Percentiles rank a stretch among this genome's conserved stretches.
Evolutionary conservation across 2,329 filamentous ascomycete genomes (phyloP).

Genomic region (Lachnellula cervina): DNA sequence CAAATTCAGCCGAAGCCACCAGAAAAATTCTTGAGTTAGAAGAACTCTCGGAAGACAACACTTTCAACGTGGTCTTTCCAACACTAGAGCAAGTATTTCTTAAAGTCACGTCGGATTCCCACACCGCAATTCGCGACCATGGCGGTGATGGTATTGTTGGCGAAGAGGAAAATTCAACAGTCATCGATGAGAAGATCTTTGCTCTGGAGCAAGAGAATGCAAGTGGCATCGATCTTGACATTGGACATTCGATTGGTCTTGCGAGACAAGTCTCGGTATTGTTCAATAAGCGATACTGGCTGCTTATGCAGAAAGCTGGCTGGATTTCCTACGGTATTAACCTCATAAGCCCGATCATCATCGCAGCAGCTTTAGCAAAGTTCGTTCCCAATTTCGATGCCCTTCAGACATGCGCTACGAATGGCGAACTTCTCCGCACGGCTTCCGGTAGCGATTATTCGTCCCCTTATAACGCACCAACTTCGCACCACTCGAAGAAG

Average conservation of each 20-base stretch:
- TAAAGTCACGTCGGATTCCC: slow-evolving; percentile 58
- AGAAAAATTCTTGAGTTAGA: slow-evolving; percentile 51
- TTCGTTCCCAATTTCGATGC: slow-evolving; percentile 14
- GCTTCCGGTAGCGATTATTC: background rate
- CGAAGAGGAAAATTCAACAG: slow-evolving; percentile 13
- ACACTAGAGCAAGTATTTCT: slow-evolving; percentile 65
- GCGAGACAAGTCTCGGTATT: slow-evolving; percentile 52
- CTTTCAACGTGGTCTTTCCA: slow-evolving; percentile 57
- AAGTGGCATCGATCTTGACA: slow-evolving; percentile 37
- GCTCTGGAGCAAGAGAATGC: slow-evolving; percentile 21
- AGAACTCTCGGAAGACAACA: slow-evolving; percentile 45
- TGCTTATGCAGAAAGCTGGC: slow-evolving; percentile 48
- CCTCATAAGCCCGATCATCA: slow-evolving; percentile 53
- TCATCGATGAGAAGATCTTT: slow-evolving; percentile 21
- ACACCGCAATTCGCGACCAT: slow-evolving; percentile 34
- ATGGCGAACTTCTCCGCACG: slow-evolving; percentile 12
- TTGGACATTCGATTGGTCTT: slow-evolving; percentile 51
- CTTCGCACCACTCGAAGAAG: slow-evolving; percentile 10
- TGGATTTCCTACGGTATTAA: slow-evolving; percentile 55
- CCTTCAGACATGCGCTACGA: slow-evolving; percentile 20
- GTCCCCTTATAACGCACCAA: background rate
- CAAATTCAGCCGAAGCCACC: slow-evolving; percentile 49
- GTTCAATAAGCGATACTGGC: slow-evolving; percentile 54
- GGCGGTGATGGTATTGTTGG: slow-evolving; percentile 25
- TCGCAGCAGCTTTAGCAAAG: slow-evolving; percentile 52